Evolutionary conservation across 257 asterid genomes (phyloP).

Genomic region (Solanum rostratum): DNA sequence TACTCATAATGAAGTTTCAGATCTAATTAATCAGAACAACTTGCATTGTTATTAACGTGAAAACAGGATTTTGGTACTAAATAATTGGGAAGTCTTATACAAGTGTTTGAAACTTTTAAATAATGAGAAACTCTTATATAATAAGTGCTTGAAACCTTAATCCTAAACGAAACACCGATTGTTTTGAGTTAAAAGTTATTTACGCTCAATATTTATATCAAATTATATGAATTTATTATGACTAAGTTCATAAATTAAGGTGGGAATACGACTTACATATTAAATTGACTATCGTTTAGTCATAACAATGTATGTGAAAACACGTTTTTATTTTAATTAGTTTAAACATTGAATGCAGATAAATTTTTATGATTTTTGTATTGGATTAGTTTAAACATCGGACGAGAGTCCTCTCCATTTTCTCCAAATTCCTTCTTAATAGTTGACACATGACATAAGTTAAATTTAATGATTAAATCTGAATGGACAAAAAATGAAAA

Average conservation of each 20-base stretch:
- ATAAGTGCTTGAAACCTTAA: background rate
- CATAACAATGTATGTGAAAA: background rate
- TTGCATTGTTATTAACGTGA: background rate
- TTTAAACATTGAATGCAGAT: background rate
- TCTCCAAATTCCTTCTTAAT: no score
- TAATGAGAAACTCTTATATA: background rate
- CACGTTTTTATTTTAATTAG: background rate
- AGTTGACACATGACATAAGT: no score
- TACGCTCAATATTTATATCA: background rate
- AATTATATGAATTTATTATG: background rate
- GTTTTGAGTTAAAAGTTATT: no score
- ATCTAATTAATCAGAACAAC: background rate
- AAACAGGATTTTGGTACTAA: background rate
- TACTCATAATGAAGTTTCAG: background rate
- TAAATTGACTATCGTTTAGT: background rate
- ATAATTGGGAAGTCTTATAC: background rate
- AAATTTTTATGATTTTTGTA: background rate
- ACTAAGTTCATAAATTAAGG: background rate
- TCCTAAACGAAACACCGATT: background rate
- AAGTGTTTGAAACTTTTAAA: background rate
- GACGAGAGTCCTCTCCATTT: no score
- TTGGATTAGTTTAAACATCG: background rate
- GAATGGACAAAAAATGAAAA: slow-evolving; percentile 6
- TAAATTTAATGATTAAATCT: no score
- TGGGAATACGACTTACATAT: background rate